Base-by-base conservation (phyloP, 768 basidiomycete genomes). In the Hemileccinum impolitum region DNA sequence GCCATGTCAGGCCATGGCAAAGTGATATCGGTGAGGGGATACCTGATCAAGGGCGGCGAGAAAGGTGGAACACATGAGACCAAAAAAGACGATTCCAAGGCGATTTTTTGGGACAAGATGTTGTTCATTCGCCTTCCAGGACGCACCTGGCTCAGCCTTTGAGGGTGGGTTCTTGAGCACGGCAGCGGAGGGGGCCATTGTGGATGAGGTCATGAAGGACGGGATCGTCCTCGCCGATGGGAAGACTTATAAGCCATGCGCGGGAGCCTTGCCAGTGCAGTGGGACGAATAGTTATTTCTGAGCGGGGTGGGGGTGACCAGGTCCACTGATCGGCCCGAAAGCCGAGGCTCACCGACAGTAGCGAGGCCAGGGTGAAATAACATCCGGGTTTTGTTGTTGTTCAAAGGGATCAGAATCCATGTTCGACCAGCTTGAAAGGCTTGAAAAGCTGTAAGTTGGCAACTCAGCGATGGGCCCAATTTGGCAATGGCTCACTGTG, bases 31-130 rank as follows among this genome's bases (percentile, higher is more conserved):
- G 10, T 42, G 14, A 42, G 41, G 23, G 47, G 45, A 47, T 41
- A 71, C 73, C 64, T 74, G 75, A 52, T 79, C 78, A 30, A 79
- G 61, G 12, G 78, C 77, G 1, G 79, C 74, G 23, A 76, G 60
- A 60, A 77, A 76, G 13, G 60, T 63, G 50, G 60, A 65, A 40
- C 63, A 66, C 75, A 76, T 76, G 32, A 77, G 59, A 23, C 75
- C 74, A 31, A 68, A 57, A 32, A 76, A 74, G 0, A 77, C 75
- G 36, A 76, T 61, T 12, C 64, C 59, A 5, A 76, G 60, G 15
- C 67, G 64, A 54, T 76, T 76, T 45, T 72, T 65, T 1, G 75
- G 76, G 0, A 76, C 57, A 21, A 74, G 59, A 48, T 76, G 74
- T 39, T 72, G 59, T 40, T 76, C 75, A 12, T 56, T 47, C 11